Base-by-base conservation (phyloP, 2,329 filamentous ascomycete genomes). In the Aschersonia sp. region DNA sequence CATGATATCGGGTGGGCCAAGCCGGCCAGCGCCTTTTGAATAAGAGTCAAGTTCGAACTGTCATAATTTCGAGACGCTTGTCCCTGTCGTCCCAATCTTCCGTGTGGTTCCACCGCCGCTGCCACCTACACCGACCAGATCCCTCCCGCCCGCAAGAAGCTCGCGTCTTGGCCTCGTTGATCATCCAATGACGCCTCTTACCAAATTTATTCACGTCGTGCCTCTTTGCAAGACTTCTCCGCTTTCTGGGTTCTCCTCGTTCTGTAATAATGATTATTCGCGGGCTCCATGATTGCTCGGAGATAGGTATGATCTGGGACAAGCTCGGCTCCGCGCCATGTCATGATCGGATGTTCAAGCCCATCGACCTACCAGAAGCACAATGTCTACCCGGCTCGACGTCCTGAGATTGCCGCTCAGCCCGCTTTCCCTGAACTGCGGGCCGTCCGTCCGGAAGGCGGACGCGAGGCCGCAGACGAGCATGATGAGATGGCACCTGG, bases 111-210 rank as follows among this genome's bases (percentile, higher is more conserved):
- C 14, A 42, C 12, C 8, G 22, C 40, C 9, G 12, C 11, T 42
- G 40, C 41, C 30, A 29, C 22, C 40, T 42, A 14, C 43, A 37
- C 8, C 33, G 33, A 37, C 33, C 33, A 37, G 33, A 12, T 37
- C 33, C 33, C 33, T 37, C 33, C 33, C 33, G 33, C 8, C 33
- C 12, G 33, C 33, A 37, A 37, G 43, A 42, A 33, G 30, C 44
- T 39, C 44, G 31, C 32, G 41, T 9, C 29, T 31, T 41, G 30
- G 46, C 9, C 43, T 22, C 43, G 43, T 12, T 10, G 7, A 30
- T 40, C 29, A n/a, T 35, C 49, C 49, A 50, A 50, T 50, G 35
- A 44, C 14, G 44, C 30, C 5, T 33, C 46, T 43, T 50, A 50
- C 49, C 49, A 50, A 48, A 39, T 33, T 41, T 37, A 43, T 43